Base-by-base conservation (phyloP, 352 stramenopile genomes). In the Phytopythium vexans region DNA sequence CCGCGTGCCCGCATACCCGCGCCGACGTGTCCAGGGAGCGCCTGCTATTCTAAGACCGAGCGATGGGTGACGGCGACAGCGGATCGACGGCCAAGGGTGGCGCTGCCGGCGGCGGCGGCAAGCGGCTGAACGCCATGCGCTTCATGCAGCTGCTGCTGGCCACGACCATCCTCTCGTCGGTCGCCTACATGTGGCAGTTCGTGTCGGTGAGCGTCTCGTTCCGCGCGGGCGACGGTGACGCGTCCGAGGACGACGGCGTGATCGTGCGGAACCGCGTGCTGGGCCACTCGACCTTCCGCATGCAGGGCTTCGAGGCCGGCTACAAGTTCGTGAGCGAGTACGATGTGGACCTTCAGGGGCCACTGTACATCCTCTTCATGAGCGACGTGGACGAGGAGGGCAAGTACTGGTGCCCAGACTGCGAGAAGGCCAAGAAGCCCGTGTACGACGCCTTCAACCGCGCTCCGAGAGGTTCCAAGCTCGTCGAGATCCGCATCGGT, bases 371-470 rank as follows among this genome's bases (percentile, higher is more conserved):
- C 31, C 51, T 93, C 35, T 77, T 93, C 48, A 89, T 91, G 80
- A 89, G 80, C 56, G 77, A 88, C 60, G 73, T 57, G 8, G 61
- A 87, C 58, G 70, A 67, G 14, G 71, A 76, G 27, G 80, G 81
- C 55, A 85, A 72, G 51, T 90, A 93, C 64, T 93, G 83, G 83
- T 93, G 83, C 52, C 67, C 70, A 27, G 83, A 93, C 78, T 93
- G 83, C 47, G 72, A 80, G 39, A 62, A 61, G 5, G 83, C 80
- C 49, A 82, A 88, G 56, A 77, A 82, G 51, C 78, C 81, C 16
- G 70, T 93, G 10, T 85, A 86, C 58, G 77, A 84, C 48, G 78
- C 74, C 11, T 90, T 93, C 53, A 72, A 73, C 14, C 80, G 78
- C 36, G 80, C 83, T 4, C 80, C 83, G 6, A 51, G 68, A 16